phyloP scores from a whole-genome alignment of 169 alveolate species.

The Plasmodium blacklocki region DNA sequence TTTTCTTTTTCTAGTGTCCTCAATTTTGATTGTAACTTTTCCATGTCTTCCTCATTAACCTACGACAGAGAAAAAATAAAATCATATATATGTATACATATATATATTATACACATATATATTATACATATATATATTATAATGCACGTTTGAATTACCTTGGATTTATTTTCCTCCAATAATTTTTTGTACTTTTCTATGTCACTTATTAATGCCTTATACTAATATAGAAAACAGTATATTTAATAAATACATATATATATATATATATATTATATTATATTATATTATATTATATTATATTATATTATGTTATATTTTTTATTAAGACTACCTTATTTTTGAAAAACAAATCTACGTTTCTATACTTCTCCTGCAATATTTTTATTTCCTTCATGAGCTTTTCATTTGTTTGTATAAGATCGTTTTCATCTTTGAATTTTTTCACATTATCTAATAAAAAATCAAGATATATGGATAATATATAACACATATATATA shows the following conservation, averaged over 20 bases:
- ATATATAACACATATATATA: not conserved
- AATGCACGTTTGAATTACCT: slow-evolving; percentile 7
- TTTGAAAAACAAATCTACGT: slow-evolving; percentile 57
- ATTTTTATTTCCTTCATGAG: slow-evolving; percentile 59
- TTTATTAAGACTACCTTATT: slow-evolving; percentile 31
- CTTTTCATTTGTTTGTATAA: slow-evolving; percentile 29
- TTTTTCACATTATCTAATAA: slow-evolving; percentile 33
- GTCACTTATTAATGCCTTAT: slow-evolving; percentile 23
- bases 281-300: too few relatives aligned
- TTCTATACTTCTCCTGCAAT: slow-evolving; percentile 54
- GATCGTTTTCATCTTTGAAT: slow-evolving; percentile 47
- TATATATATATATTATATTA: too few relatives aligned
- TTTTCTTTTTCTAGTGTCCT: not conserved
- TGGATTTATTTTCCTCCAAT: slow-evolving; percentile 37
- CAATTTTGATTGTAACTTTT: not conserved
- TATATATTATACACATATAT: too few relatives aligned
- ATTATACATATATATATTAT: too few relatives aligned
- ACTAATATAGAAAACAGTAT: slow-evolving; percentile 13
- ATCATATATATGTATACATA: not conserved
- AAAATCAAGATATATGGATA: not conserved
- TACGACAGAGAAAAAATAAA: not conserved
- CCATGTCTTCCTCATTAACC: not conserved
- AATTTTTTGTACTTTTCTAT: slow-evolving; percentile 44
- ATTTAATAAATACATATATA: too few relatives aligned
- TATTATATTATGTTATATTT: not conserved